Evolutionary conservation across 2,329 filamentous ascomycete genomes (phyloP).

Genomic region (Lasiodiplodia theobromae): DNA sequence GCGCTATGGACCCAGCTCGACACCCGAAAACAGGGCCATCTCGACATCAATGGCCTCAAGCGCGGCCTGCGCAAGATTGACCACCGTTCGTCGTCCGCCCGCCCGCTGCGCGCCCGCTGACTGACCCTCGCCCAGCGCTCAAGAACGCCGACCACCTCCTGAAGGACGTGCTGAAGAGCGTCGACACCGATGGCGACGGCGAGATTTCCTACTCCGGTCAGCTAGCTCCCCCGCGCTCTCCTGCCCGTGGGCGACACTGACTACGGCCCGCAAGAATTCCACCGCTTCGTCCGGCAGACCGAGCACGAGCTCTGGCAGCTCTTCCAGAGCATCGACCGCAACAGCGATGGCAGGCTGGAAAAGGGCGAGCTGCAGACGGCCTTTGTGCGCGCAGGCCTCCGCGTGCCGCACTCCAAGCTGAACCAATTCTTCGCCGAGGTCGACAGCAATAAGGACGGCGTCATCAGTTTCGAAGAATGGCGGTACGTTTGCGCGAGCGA

Average conservation of each 20-base stretch:
- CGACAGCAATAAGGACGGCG: slow-evolving; percentile 85
- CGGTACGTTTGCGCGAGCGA: slow-evolving; percentile 67
- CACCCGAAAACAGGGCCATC: slow-evolving; percentile 74
- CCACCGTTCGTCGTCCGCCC: slow-evolving; percentile 71
- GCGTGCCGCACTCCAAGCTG: slow-evolving; percentile 78
- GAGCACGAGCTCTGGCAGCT: slow-evolving; percentile 82
- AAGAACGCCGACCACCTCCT: slow-evolving; percentile 93
- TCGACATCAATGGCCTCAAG: slow-evolving; percentile 85
- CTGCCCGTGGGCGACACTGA: slow-evolving; percentile 34
- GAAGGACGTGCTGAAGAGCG: slow-evolving; percentile 77
- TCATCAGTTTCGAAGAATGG: slow-evolving; percentile 94
- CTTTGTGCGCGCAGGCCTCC: slow-evolving; percentile 78
- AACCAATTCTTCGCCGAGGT: slow-evolving; percentile 88
- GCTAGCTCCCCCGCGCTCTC: slow-evolving; percentile 30
- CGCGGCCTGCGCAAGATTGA: slow-evolving; percentile 87
- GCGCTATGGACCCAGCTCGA: slow-evolving; percentile 86
- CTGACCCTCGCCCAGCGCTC: slow-evolving; percentile 61
- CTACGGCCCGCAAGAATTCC: slow-evolving; percentile 73
- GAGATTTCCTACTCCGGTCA: slow-evolving; percentile 88
- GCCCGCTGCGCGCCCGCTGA: slow-evolving; percentile 36
- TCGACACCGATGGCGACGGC: slow-evolving; percentile 87
- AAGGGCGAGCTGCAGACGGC: slow-evolving; percentile 82
- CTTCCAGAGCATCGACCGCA: slow-evolving; percentile 85
- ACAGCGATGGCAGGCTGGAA: slow-evolving; percentile 85
- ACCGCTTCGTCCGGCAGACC: slow-evolving; percentile 83